A percentile compares a stretch with the other conserved stretches of the same genome.
phyloP scores from a whole-genome alignment of 192 early-diverging fungal genomes.

The Piromyces finnis region DNA sequence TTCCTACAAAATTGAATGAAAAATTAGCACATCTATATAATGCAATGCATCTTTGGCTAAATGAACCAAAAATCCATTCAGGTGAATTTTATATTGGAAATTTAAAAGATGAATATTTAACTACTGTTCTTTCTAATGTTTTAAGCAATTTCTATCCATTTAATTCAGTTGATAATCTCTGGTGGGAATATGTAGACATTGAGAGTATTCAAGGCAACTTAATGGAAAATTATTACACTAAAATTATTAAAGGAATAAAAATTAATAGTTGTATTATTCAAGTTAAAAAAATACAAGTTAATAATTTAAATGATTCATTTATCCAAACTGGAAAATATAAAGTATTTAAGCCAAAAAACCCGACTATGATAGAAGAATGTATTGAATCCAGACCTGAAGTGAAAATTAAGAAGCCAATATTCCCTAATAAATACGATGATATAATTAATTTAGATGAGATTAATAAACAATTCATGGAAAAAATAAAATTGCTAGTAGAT shows the following conservation, averaged over 20 bases:
- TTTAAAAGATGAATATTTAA: not conserved
- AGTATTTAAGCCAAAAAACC: not conserved
- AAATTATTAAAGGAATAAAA: not conserved
- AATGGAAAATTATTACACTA: not conserved
- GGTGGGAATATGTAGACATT: not conserved
- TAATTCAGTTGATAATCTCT: not conserved
- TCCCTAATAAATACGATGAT: not conserved
- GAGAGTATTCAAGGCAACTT: not conserved
- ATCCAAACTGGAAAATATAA: not conserved
- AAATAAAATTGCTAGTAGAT: not conserved
- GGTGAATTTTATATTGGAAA: not conserved
- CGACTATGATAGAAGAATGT: not conserved
- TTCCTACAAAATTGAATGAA: not conserved
- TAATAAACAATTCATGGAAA: not conserved
- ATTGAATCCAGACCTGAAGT: not conserved
- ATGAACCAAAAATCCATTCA: not conserved
- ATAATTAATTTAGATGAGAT: not conserved
- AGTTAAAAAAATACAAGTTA: not conserved
- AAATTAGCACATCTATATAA: not conserved
- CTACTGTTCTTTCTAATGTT: not conserved
- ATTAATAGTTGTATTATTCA: not conserved
- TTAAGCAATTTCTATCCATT: not conserved
- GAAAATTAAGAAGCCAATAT: not conserved
- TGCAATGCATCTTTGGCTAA: not conserved
- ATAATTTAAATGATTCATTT: not conserved